Evolutionary conservation across 768 basidiomycete genomes (phyloP).

Genomic region (Lyophyllum atratum): DNA sequence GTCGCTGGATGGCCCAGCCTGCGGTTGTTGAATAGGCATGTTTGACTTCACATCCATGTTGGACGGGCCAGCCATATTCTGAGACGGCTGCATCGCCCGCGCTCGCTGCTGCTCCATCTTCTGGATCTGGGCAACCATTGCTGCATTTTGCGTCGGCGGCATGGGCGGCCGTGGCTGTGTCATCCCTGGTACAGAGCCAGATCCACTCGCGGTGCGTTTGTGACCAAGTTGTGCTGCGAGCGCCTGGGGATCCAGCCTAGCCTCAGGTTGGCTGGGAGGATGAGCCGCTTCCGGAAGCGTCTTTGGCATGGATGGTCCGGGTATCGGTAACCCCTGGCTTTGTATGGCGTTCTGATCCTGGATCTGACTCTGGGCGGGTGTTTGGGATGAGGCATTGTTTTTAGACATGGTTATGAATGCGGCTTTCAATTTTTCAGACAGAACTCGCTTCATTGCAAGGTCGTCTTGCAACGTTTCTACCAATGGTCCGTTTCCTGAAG

Average conservation of each 20-base stretch:
- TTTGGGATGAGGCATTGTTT: not conserved
- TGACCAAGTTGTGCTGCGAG: conserved; percentile 21
- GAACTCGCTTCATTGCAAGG: conserved; percentile 5
- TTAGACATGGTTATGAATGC: not conserved
- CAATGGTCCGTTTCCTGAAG: conserved; percentile 1
- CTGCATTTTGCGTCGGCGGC: conserved; percentile 6
- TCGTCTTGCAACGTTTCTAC: conserved; percentile 15
- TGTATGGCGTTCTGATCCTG: not conserved
- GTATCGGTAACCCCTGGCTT: not conserved
- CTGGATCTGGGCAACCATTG: conserved; percentile 45
- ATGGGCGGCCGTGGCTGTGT: conserved; percentile 8
- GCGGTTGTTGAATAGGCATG: not conserved
- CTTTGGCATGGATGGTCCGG: not conserved
- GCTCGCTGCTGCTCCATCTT: conserved; percentile 38
- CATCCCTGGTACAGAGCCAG: conserved; percentile 9
- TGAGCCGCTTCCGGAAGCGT: not conserved
- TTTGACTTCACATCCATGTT: not conserved
- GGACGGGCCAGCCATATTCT: conserved; percentile 5
- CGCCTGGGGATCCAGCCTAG: conserved; percentile 23
- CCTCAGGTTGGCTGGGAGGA: conserved; percentile 4
- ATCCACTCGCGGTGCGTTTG: conserved; percentile 17
- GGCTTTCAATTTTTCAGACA: conserved; percentile 11
- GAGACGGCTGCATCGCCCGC: conserved; percentile 10
- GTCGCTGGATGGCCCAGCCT: not conserved
- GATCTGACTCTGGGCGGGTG: conserved; percentile 5